Evolutionary conservation across 208 protist species (phyloP), one percentile per base, ranked within the genome.

Genomic region (Leishmania guyanensis): DNA sequence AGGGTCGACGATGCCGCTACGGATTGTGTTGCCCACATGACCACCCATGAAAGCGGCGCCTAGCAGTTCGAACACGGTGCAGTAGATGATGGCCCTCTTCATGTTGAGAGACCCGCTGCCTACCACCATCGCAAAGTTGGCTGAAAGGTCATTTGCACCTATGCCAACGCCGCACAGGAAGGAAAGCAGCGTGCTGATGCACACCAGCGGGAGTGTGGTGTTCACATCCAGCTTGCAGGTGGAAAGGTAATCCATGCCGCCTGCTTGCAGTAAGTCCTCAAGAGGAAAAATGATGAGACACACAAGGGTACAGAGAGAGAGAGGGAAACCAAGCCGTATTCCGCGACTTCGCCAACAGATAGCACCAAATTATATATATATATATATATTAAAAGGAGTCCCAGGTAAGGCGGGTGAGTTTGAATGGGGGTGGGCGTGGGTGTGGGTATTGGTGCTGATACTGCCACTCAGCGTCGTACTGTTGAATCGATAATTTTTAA

Each of bases 61-160:
- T n/a, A 95, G 83, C 29, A 97, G 80, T 83, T 96, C 92, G 64
- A 96, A 96, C 14, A 94, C 77, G 72, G 89, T 91, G 88, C 92
- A 96, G 83, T 93, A 96, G 53, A 95, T 83, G 80, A 96, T 95
- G 9, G 92, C 91, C 80, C 90, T 84, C 70, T 78, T 83, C 92
- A 97, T 94, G 82, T 94, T 92, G 39, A 96, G 85, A 22, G 91
- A 94, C 71, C 92, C 91, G 82, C 90, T 96, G 53, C 94, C 94
- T 9, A 96, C 90, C 71, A 96, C 92, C 90, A 95, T 95, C 26
- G 94, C 94, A 76, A 97, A 97, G 84, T 95, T 96, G 22, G 92
- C 92, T 74, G 86, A 93, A 33, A 96, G 85, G 75, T 97, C 92
- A 77, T 95, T 95, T 8, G 90, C 94, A 39, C 94, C 92, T 62